These are phyloP conservation scores for Suillus subalutaceus DNA, from an alignment of 768 basidiomycete species.

Conservation along the genomic window DNA sequence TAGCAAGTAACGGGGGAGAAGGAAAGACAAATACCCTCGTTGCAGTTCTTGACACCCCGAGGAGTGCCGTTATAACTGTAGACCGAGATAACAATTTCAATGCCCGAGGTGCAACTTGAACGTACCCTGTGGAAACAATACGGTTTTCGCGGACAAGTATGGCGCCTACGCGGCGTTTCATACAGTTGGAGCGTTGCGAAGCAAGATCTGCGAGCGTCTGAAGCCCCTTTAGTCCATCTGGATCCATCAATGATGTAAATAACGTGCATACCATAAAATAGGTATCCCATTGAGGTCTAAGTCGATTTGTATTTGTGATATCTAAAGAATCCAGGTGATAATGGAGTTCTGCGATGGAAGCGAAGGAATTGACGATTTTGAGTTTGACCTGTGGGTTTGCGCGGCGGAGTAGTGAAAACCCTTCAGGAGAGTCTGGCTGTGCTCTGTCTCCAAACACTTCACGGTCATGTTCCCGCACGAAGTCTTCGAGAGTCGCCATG, in stretches of 20 bases:
- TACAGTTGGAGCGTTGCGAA: constrained; percentile 89
- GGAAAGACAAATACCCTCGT: constrained; percentile 31
- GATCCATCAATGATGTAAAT: constrained; percentile 6
- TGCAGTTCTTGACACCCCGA: constrained; percentile 85
- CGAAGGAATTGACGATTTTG: constrained; percentile 67
- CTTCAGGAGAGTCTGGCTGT: constrained; percentile 26
- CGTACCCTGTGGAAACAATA: constrained; percentile 78
- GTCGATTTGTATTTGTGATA: constrained; percentile 68
- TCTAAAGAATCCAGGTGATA: constrained; percentile 68
- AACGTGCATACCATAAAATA: constrained; percentile 85
- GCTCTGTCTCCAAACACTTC: constrained; percentile 56
- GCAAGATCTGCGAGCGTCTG: constrained; percentile 90
- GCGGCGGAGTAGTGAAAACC: neutral
- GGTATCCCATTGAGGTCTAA: constrained; percentile 91
- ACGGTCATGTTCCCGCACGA: constrained; percentile 73
- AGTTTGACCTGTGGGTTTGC: constrained; percentile 55
- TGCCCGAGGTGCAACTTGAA: constrained; percentile 9
- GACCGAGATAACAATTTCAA: constrained; percentile 8
- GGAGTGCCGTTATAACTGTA: constrained; percentile 94
- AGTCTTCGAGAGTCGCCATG: constrained; percentile 55
- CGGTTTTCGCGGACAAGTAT: constrained; percentile 86
- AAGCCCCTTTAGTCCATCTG: constrained; percentile 8
- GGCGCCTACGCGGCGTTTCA: constrained; percentile 96
- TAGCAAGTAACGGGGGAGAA: constrained; percentile 31
- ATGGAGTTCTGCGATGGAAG: constrained; percentile 54